Evolutionary conservation across 2,329 filamentous ascomycete species (phyloP).

Genomic region (Aspergillus floridensis): DNA sequence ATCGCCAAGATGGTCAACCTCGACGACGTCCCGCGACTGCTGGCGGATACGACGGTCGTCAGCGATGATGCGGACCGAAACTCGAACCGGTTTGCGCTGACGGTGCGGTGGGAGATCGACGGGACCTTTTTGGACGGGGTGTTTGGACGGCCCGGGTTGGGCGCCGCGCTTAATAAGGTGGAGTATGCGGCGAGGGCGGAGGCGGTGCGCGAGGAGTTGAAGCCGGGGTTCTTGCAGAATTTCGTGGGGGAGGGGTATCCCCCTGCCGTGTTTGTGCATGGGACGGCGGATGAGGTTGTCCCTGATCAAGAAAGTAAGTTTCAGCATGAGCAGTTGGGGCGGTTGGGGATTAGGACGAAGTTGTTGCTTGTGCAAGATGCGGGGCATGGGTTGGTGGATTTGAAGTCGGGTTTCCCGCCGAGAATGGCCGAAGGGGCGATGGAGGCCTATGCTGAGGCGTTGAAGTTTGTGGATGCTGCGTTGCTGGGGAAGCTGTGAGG

Average conservation of each 20-base stretch:
- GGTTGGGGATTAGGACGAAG: constrained; percentile 15
- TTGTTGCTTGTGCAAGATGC: constrained; percentile 17
- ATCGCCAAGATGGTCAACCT: constrained; percentile 17
- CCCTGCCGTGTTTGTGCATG: constrained; percentile 23
- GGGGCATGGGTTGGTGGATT: constrained; percentile 17
- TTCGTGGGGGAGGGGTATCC: constrained; percentile 18
- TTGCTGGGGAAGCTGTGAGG: constrained; percentile 1
- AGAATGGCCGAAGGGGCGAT: constrained; percentile 1
- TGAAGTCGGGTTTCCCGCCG: constrained; percentile 3
- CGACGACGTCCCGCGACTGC: constrained; percentile 7
- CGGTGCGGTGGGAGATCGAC: constrained; percentile 20
- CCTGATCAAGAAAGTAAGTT: constrained; percentile 16
- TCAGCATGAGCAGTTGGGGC: constrained; percentile 17
- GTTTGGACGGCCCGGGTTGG: constrained; percentile 15
- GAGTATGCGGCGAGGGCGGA: constrained; percentile 10
- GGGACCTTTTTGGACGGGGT: constrained; percentile 21
- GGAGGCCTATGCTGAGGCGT: constrained; percentile 19
- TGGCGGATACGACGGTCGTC: constrained; percentile 19
- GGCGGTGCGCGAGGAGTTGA: constrained; percentile 14
- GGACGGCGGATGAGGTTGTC: constrained; percentile 23
- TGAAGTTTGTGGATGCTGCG: constrained; percentile 15
- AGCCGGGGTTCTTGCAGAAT: constrained; percentile 15
- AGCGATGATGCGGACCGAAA: constrained; percentile 15
- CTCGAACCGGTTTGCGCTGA: constrained; percentile 19
- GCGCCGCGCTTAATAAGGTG: constrained; percentile 10